Evolutionary conservation across 768 basidiomycete genomes (phyloP).

Genomic region (Trametes cubensis): DNA sequence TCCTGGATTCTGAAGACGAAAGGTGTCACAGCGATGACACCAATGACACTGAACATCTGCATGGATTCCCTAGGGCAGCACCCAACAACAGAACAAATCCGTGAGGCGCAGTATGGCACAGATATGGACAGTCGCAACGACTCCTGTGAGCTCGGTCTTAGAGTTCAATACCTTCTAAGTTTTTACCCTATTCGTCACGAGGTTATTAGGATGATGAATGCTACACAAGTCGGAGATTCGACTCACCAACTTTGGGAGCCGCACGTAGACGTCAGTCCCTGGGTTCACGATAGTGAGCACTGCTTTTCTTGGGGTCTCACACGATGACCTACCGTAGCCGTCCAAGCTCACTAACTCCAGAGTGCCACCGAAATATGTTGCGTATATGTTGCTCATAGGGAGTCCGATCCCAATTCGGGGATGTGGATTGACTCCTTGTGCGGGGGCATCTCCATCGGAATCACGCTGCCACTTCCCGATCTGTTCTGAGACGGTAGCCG

Average conservation of each 20-base stretch:
- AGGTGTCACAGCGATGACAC: too few species aligned
- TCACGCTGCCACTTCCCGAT: slow-evolving; percentile 51
- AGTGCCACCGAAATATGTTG: slow-evolving; percentile 86
- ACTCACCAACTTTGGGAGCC: slow-evolving; percentile 74
- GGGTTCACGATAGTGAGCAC: slow-evolving; percentile 12
- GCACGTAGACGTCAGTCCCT: slow-evolving; percentile 85
- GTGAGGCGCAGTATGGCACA: neutral
- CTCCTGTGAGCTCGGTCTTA: slow-evolving; percentile 30
- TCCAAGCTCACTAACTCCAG: slow-evolving; percentile 78
- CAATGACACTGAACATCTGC: too few species aligned
- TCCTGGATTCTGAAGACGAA: too few species aligned
- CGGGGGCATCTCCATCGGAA: slow-evolving; percentile 35
- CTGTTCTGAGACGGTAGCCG: slow-evolving; percentile 82
- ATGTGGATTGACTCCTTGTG: slow-evolving; percentile 53
- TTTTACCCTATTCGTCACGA: slow-evolving; percentile 62
- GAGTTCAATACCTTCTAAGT: slow-evolving; percentile 82
- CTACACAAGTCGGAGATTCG: neutral
- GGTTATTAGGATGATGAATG: neutral
- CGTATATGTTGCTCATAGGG: slow-evolving; percentile 88
- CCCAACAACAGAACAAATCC: too few species aligned
- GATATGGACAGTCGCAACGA: neutral
- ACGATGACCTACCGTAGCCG: slow-evolving; percentile 70
- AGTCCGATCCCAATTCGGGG: slow-evolving; percentile 79
- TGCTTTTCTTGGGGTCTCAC: neutral
- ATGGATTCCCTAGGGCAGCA: too few species aligned